Evolutionary conservation across 345 rosid species (phyloP).

Genomic region (Fremontodendron californicum): DNA sequence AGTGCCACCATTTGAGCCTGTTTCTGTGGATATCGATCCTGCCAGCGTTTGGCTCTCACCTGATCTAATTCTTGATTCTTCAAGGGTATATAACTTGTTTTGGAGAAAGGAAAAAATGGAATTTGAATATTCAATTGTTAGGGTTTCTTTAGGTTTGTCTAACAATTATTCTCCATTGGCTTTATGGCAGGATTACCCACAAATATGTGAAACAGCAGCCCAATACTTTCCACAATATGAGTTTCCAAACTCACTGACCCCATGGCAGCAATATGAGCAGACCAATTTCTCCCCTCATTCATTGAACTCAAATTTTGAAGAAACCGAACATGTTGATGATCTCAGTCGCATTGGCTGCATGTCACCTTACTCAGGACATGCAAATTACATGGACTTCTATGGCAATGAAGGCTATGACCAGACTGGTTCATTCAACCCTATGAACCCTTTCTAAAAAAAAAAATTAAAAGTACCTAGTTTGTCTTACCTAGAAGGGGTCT

Average conservation of each 20-base stretch:
- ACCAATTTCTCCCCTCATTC: slow-evolving; percentile 47
- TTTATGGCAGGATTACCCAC: slow-evolving; percentile 43
- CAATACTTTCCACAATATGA: slow-evolving; percentile 35
- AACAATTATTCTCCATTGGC: neutral
- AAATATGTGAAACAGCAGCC: slow-evolving; percentile 32
- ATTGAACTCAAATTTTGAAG: slow-evolving; percentile 51
- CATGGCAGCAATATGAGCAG: slow-evolving; percentile 44
- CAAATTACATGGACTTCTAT: slow-evolving; percentile 42
- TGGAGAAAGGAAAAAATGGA: neutral
- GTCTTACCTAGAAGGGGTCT: slow-evolving; percentile 15
- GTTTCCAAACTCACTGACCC: slow-evolving; percentile 32
- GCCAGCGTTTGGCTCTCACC: slow-evolving; percentile 53
- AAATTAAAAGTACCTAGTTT: slow-evolving; percentile 6
- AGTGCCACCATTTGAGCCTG: slow-evolving; percentile 28
- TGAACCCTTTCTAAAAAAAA: slow-evolving; percentile 33
- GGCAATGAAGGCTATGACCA: slow-evolving; percentile 47
- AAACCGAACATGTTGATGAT: slow-evolving; percentile 37
- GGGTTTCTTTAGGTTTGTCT: neutral
- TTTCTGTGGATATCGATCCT: slow-evolving; percentile 29
- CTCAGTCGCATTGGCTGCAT: slow-evolving; percentile 36
- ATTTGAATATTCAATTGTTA: neutral
- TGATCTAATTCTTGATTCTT: slow-evolving; percentile 61
- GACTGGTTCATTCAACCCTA: slow-evolving; percentile 26
- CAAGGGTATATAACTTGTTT: slow-evolving; percentile 39
- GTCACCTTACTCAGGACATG: slow-evolving; percentile 40